Base-by-base conservation (phyloP, 2,329 filamentous ascomycete genomes). In the Cladophialophora exuberans region DNA sequence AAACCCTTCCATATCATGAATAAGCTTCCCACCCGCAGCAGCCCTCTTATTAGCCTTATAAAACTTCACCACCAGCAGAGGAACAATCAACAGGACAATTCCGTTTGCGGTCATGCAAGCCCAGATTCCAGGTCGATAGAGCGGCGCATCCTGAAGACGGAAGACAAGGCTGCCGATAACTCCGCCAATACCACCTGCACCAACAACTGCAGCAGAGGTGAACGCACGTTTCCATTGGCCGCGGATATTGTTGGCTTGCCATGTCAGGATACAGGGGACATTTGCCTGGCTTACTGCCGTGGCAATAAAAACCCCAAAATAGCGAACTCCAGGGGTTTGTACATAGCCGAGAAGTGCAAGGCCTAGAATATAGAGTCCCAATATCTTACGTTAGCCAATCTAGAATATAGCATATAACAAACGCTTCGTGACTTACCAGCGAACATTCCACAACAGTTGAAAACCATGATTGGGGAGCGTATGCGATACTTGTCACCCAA, bases 171-270 rank as follows among this genome's bases (percentile, higher is more conserved):
- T 83, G 20, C 88, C 88, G 1, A 82, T 81, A 59, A 94, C 93
- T 26, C 89, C 89, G 31, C 89, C 89, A 18, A 94, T 75, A 1
- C 87, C 88, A 4, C 89, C 89, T 45, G 88, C 83, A 1, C 86
- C 87, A 3, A 94, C 87, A 2, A 93, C 79, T 0, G 85, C 87
- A 2, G 89, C 88, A 56, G 84, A 88, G 69, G 84, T 86, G 63
- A 94, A 86, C 0, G 89, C 89, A 35, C 90, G 83, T 75, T 92
- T 94, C 88, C 89, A 94, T 73, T 94, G 89, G 0, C 89, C 90
- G 43, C 88, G 84, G 66, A 95, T 86, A 72, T 95, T 95, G 73
- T 93, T 94, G 39, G 88, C 88, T 73, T 92, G 89, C 73, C 89
- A 93, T 0, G 88, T 81, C 76, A 95, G 83, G 44, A 82, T 77